Evolutionary conservation across 768 basidiomycete genomes (phyloP).

Genomic region (Daedaleopsis sinensis): DNA sequence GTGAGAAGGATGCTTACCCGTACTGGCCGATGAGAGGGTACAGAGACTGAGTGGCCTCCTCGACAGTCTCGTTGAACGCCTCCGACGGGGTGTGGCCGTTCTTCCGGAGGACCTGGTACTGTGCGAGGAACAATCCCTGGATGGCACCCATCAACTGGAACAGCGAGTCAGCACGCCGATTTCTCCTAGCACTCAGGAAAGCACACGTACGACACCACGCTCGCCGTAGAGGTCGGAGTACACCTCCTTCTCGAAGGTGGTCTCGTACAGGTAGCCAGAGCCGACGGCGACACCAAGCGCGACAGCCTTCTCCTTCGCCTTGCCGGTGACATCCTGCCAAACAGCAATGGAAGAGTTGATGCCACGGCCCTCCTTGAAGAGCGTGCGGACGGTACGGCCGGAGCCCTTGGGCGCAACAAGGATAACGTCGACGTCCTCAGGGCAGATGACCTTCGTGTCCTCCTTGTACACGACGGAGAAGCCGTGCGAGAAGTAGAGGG

Average conservation of each 20-base stretch:
- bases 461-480: conserved; percentile 99
- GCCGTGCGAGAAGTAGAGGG: conserved; percentile 99
- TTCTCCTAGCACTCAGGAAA: neutral
- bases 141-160: conserved; percentile 93
- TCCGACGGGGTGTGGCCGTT: conserved; percentile 98
- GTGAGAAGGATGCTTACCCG: conserved; percentile 55
- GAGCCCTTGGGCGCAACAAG: conserved; percentile 99
- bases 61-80: conserved; percentile 99
- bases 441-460: conserved; percentile 92
- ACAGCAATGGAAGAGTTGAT: conserved; percentile 96
- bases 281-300: conserved; percentile 94
- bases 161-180: conserved; percentile 3
- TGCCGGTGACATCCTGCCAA: conserved; percentile 97
- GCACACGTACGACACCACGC: conserved; percentile 91
- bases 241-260: conserved; percentile 99
- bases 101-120: conserved; percentile 96
- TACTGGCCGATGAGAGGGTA: conserved; percentile 96
- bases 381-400: conserved; percentile 96
- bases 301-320: conserved; percentile 96
- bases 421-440: conserved; percentile 95
- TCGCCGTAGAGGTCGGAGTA: conserved; percentile 99
- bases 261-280: conserved; percentile 98
- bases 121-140: conserved; percentile 98
- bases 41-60: conserved; percentile 99
- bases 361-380: conserved; percentile 99